These are phyloP conservation scores for Mycena maculata DNA, from an alignment of 768 basidiomycete genomes.

Conservation along the genomic window DNA sequence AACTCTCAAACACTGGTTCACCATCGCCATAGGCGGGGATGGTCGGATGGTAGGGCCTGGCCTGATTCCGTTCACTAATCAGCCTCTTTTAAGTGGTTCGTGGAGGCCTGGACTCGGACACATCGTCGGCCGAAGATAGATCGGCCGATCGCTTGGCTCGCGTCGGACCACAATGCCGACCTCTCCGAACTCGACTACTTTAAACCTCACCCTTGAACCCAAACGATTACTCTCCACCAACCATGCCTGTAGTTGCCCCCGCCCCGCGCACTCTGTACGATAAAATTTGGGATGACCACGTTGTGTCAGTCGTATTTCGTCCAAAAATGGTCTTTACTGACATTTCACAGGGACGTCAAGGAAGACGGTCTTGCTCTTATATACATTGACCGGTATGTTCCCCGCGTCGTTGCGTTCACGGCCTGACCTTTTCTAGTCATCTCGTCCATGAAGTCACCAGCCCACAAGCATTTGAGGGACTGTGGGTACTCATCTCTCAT, in stretches of 20 bases:
- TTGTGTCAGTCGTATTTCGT: constrained; percentile 69
- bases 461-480: constrained; percentile 91
- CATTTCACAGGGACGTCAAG: constrained; percentile 66
- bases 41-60: no score
- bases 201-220: no score
- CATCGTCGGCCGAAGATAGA: no score
- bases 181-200: no score
- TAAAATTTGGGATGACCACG: constrained; percentile 98
- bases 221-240: constrained; percentile 20
- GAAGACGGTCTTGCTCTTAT: constrained; percentile 84
- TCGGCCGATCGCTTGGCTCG: no score
- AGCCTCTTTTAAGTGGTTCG: no score
- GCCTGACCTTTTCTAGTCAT: constrained; percentile 50
- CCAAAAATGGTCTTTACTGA: constrained; percentile 27
- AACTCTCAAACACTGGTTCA: no score
- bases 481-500: constrained; percentile 57
- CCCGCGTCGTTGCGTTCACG: not conserved
- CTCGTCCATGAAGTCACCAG: constrained; percentile 94
- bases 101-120: no score
- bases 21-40: no score
- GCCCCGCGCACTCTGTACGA: constrained; percentile 93
- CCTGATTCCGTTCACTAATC: no score
- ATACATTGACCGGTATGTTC: constrained; percentile 80
- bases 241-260: constrained; percentile 55
- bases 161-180: no score